These are phyloP conservation scores for Thalassiosira exigua DNA, from an alignment of 352 stramenopile genomes.

Conservation along the genomic window DNA sequence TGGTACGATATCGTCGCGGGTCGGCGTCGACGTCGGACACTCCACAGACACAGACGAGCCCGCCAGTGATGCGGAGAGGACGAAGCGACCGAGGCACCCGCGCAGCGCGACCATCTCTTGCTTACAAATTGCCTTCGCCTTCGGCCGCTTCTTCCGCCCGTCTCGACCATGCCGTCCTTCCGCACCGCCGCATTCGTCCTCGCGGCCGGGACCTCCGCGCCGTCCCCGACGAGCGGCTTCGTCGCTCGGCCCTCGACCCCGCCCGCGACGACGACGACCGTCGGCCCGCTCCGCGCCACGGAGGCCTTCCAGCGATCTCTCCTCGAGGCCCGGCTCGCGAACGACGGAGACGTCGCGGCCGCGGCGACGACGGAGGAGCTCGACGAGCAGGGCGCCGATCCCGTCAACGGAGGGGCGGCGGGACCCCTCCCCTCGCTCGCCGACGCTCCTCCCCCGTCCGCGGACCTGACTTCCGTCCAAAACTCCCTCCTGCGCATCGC, in stretches of 20 bases:
- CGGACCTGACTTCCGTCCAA: slow-evolving; percentile 8
- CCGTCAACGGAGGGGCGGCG: slow-evolving; percentile 5
- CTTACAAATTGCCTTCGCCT: background rate
- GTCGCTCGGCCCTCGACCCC: background rate
- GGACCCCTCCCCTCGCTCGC: background rate
- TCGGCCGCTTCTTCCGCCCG: background rate
- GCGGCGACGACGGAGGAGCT: background rate
- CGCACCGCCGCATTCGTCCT: slow-evolving; percentile 27
- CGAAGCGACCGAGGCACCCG: too few species aligned
- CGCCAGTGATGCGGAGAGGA: too few species aligned
- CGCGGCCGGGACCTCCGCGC: background rate
- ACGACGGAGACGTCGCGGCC: background rate
- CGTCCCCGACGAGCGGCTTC: background rate
- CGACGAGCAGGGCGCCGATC: background rate
- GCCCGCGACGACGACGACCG: background rate
- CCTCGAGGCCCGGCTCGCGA: slow-evolving; percentile 29
- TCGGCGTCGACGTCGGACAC: too few species aligned
- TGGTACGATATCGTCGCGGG: too few species aligned
- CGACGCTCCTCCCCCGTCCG: background rate
- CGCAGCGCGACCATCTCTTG: too few species aligned
- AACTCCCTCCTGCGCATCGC: slow-evolving; percentile 61
- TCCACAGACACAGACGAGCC: too few species aligned
- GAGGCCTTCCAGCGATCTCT: slow-evolving; percentile 30
- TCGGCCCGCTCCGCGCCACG: slow-evolving; percentile 3
- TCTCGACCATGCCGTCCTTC: slow-evolving; percentile 21